These are phyloP conservation scores for Penicillium verrucosum DNA, from an alignment of 2,329 filamentous ascomycete species.

Conservation along the genomic window DNA sequence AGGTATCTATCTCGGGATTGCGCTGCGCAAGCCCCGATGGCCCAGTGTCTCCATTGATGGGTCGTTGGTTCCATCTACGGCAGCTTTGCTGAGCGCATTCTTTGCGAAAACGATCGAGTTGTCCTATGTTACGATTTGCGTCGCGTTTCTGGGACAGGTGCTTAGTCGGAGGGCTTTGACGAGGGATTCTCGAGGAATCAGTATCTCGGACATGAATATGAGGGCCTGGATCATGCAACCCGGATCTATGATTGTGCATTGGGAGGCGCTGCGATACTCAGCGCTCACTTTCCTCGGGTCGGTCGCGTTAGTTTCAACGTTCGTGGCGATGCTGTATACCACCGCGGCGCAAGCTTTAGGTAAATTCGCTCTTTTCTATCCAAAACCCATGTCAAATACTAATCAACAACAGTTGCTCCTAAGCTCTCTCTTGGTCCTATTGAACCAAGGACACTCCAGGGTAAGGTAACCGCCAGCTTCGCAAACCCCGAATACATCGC, in stretches of 20 bases:
- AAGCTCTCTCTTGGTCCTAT: conserved; percentile 61
- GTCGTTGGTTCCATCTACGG: conserved; percentile 58
- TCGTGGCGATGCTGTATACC: conserved; percentile 70
- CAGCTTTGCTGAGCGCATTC: conserved; percentile 64
- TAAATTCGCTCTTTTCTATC: conserved; percentile 18
- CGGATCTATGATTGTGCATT: conserved; percentile 69
- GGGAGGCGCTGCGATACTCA: conserved; percentile 62
- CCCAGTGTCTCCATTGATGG: conserved; percentile 50
- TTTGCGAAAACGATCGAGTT: conserved; percentile 75
- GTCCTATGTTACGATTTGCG: conserved; percentile 73
- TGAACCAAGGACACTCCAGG: conserved; percentile 51
- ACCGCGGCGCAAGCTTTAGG: conserved; percentile 70
- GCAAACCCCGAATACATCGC: conserved; percentile 60
- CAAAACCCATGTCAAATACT: neutral
- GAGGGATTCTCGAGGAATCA: conserved; percentile 61
- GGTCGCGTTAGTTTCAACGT: conserved; percentile 61
- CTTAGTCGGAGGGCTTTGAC: conserved; percentile 67
- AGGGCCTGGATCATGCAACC: conserved; percentile 71
- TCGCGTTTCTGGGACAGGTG: conserved; percentile 71
- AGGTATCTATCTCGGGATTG: conserved; percentile 60
- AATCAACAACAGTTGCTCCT: conserved; percentile 56
- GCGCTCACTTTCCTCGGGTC: conserved; percentile 62
- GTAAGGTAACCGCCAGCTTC: conserved; percentile 60
- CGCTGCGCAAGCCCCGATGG: conserved; percentile 61
- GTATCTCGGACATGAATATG: conserved; percentile 74